Evolutionary conservation across 2,329 filamentous ascomycete species (phyloP).

Genomic region (Sarocladium oryzae): DNA sequence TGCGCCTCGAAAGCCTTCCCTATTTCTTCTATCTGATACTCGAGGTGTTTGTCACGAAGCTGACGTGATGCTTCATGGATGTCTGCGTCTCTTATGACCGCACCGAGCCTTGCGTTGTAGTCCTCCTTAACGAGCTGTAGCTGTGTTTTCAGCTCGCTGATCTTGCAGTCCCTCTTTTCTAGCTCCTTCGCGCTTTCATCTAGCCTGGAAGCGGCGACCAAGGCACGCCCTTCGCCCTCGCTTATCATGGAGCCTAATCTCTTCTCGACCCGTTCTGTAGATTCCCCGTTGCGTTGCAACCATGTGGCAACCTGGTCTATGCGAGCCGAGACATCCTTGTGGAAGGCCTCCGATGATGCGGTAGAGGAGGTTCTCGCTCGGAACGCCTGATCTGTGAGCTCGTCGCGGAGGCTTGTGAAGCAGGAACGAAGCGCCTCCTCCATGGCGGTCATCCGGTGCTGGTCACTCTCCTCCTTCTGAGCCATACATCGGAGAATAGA

Average conservation of each 20-base stretch:
- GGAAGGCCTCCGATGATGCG: not conserved
- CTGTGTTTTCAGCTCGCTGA: slow-evolving; percentile 17
- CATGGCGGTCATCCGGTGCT: not conserved
- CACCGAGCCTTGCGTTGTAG: slow-evolving; percentile 16
- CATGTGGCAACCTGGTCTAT: not conserved
- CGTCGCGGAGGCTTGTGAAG: not conserved
- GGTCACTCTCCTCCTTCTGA: not conserved
- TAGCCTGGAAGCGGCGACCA: not conserved
- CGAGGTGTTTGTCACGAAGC: not conserved
- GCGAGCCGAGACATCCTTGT: not conserved
- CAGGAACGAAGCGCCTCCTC: not conserved
- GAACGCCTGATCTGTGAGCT: slow-evolving; percentile 6
- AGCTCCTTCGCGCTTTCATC: slow-evolving; percentile 6
- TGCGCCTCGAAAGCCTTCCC: not conserved
- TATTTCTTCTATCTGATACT: not conserved
- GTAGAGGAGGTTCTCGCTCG: not conserved
- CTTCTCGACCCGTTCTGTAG: not conserved
- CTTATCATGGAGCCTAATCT: not conserved
- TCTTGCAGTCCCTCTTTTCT: slow-evolving; percentile 13
- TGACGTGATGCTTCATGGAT: not conserved
- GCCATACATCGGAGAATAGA: not conserved
- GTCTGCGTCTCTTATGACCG: not conserved
- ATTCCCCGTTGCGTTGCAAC: not conserved
- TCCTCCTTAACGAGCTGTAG: slow-evolving; percentile 15
- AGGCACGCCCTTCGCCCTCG: not conserved